A percentile compares a stretch with the other conserved stretches of the same genome.
Evolutionary conservation across 441 rosid genomes (phyloP).

Genomic region (Erodium texanum): DNA sequence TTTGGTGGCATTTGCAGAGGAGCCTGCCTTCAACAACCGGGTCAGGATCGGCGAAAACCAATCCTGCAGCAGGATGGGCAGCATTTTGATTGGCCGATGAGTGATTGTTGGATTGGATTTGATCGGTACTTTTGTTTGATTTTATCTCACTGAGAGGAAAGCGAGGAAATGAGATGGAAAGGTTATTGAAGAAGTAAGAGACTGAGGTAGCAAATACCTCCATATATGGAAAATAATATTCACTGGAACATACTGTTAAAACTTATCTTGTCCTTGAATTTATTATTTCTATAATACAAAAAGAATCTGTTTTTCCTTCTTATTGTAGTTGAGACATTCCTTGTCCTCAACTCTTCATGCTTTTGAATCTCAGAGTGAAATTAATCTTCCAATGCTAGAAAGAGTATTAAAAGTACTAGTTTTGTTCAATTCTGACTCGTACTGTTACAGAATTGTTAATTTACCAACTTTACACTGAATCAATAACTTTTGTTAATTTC

Average conservation of each 20-base stretch:
- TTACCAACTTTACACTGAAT: too few species aligned
- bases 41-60: constrained; percentile 44
- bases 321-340: too few species aligned
- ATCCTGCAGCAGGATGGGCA: constrained; percentile 86
- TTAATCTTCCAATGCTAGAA: too few species aligned
- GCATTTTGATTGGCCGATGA: constrained; percentile 45
- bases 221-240: constrained; percentile 24
- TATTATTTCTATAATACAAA: constrained; percentile 14
- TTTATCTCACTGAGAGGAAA: constrained; percentile 15
- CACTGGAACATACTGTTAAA: constrained; percentile 12
- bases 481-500: too few species aligned
- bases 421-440: too few species aligned
- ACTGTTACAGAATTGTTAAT: too few species aligned
- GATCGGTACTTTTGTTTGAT: constrained; percentile 21
- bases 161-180: not conserved
- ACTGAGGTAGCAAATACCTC: constrained; percentile 17
- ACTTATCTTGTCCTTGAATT: constrained; percentile 12
- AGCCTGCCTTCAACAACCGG: constrained; percentile 57
- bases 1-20: constrained; percentile 44
- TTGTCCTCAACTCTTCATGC: too few species aligned
- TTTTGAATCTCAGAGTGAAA: too few species aligned
- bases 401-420: too few species aligned
- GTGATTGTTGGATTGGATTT: not conserved
- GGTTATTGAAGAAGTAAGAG: constrained; percentile 13
- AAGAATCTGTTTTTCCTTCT: constrained; percentile 6